These are phyloP conservation scores for Fusarium robinianum DNA, from an alignment of 2,329 filamentous ascomycete species.

Conservation along the genomic window DNA sequence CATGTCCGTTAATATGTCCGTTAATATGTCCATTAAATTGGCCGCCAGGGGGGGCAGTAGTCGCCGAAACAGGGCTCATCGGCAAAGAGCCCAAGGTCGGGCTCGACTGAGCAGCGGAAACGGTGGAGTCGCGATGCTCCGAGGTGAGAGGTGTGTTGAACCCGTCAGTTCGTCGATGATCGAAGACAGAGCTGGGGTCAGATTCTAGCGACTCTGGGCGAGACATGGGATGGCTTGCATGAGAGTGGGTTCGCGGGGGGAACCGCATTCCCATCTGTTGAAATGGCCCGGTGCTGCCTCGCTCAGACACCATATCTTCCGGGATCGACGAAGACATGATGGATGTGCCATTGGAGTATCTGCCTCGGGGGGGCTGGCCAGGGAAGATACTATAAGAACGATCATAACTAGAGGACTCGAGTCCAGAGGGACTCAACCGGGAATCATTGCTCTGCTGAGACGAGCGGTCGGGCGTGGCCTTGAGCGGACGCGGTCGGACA, in stretches of 20 bases:
- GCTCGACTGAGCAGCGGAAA: conserved; percentile 30
- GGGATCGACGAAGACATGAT: conserved; percentile 36
- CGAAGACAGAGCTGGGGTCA: conserved; percentile 33
- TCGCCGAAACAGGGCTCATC: conserved; percentile 26
- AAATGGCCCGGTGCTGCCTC: conserved; percentile 19
- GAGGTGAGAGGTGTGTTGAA: conserved; percentile 24
- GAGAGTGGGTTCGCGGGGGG: conserved; percentile 20
- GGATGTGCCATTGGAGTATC: conserved; percentile 30
- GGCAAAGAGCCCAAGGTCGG: conserved; percentile 33
- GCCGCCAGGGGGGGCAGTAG: conserved; percentile 7
- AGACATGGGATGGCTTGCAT: conserved; percentile 29
- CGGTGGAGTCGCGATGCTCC: conserved; percentile 27
- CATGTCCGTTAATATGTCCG: neutral
- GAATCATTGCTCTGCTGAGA: conserved; percentile 33
- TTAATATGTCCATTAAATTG: neutral
- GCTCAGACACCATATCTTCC: conserved; percentile 33
- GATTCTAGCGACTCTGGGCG: conserved; percentile 36
- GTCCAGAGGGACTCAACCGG: conserved; percentile 27
- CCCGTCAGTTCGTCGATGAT: conserved; percentile 27
- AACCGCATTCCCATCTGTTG: conserved; percentile 26
- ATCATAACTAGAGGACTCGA: conserved; percentile 27
- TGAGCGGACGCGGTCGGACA: conserved; percentile 28
- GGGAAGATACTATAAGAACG: conserved; percentile 35
- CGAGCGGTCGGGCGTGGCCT: conserved; percentile 23
- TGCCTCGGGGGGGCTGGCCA: conserved; percentile 20